phyloP scores from a whole-genome alignment of 129 eudicot genomes.

The Flaveria linearis region DNA sequence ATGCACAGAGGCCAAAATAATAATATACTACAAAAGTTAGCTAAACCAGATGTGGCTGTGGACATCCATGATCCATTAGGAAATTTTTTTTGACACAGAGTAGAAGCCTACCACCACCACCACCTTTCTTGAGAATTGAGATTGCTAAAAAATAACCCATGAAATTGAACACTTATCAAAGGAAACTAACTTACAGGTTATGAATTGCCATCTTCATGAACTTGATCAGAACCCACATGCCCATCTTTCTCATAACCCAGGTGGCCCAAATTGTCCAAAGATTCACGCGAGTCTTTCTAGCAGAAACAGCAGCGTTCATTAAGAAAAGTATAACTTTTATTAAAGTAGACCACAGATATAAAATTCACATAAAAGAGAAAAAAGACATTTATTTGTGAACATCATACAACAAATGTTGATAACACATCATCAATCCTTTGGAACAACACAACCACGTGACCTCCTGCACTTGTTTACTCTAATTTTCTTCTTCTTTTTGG shows the following conservation, averaged over 20 bases:
- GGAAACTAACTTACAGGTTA: slow-evolving; percentile 32
- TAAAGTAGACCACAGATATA: too few relatives aligned
- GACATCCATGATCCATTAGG: too few relatives aligned
- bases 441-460: slow-evolving; percentile 1
- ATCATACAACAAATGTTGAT: neutral
- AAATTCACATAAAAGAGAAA: neutral
- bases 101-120: too few relatives aligned
- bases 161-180: neutral
- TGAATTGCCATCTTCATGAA: slow-evolving; percentile 22
- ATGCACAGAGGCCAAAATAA: too few relatives aligned
- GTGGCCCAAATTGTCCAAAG: slow-evolving; percentile 57
- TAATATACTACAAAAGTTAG: too few relatives aligned
- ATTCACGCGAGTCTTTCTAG: slow-evolving; percentile 64
- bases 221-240: slow-evolving; percentile 9
- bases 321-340: neutral
- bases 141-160: too few relatives aligned
- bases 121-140: too few relatives aligned
- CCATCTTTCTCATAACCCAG: slow-evolving; percentile 9
- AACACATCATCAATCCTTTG: neutral
- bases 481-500: slow-evolving; percentile 43
- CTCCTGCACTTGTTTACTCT: slow-evolving; percentile 18
- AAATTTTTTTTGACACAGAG: too few relatives aligned
- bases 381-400: neutral
- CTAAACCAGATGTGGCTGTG: too few relatives aligned
- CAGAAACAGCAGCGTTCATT: slow-evolving; percentile 40